Evolutionary conservation across 257 asterid genomes (phyloP), one percentile per base, ranked within the genome.

Genomic region (Fraxinus anomala): DNA sequence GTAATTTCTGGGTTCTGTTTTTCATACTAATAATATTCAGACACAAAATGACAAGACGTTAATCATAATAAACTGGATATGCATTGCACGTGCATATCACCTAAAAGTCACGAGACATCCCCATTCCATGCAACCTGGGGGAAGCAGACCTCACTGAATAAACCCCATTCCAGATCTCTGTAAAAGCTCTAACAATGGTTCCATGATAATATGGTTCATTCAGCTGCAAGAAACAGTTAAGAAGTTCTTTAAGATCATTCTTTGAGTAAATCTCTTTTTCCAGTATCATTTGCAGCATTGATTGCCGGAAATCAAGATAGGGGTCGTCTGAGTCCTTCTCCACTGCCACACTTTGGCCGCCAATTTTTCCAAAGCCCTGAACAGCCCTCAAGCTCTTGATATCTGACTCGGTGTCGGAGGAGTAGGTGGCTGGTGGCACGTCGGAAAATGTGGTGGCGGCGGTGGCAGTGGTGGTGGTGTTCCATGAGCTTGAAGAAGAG

Each of bases 221-320:
- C 11, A 94, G 90, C 88, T 91, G 95, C 82, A 94, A 72, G 86
- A 94, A 94, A 68, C 97, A 94, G 88, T 91, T 90, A 72, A 94
- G 83, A 6, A 94, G 89, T 68, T 92, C 92, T 12, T 87, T 90
- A 23, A 92, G 87, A 21, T 94, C 98, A 3, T 92, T 90, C 73
- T 88, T 88, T 2, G 93, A 74, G 85, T 92, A 91, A 42, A 94
- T 89, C 83, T 91, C 86, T 30, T 86, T 91, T 86, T 92, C 97
- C 49, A 94, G 82, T 12, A 92, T 92, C 98, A 94, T 94, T 86
- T 94, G 97, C 77, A 94, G 87, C 98, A 94, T 94, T 19, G 98
- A 94, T 36, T 89, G 93, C 23, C 94, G 93, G 83, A 94, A 94
- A 23, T 94, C 98, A 0, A 87, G 84, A 28, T 94, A 94, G 0